A percentile compares a stretch with the other conserved stretches of the same genome.
Conservation (phyloP, 2,329 filamentous ascomycete species). For the Purpureocillium lavendulum region DNA sequence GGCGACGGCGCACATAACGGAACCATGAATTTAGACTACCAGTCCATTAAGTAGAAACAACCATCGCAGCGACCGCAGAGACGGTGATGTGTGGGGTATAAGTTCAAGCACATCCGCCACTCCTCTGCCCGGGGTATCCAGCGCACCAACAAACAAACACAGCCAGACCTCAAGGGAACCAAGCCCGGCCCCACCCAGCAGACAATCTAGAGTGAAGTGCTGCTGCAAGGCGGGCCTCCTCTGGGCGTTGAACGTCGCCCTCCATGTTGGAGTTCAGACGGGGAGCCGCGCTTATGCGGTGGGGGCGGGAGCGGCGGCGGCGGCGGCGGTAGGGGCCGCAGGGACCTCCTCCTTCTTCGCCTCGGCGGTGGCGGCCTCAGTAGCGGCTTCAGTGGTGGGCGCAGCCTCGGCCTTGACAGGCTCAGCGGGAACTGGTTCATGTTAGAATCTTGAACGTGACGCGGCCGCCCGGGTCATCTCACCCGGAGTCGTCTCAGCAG, state of each 20-base stretch:
- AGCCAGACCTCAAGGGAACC: conserved; percentile 1
- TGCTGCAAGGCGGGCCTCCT: no score
- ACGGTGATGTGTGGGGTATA: conserved; percentile 14
- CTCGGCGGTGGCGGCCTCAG: conserved; percentile 17
- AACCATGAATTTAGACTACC: conserved; percentile 2
- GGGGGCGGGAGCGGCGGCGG: conserved; percentile 13
- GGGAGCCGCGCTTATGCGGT: conserved; percentile 10
- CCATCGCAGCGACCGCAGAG: conserved; percentile 6
- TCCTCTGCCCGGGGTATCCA: conserved; percentile 23
- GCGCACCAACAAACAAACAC: conserved; percentile 14
- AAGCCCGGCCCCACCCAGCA: no score
- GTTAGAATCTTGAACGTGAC: conserved; percentile 1
- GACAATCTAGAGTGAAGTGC: no score
- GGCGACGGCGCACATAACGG: background rate
- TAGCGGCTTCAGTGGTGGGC: conserved; percentile 14
- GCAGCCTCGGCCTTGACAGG: conserved; percentile 17
- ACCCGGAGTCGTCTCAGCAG: conserved; percentile 14
- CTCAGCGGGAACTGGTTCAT: conserved; percentile 13
- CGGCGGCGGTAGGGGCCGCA: conserved; percentile 13
- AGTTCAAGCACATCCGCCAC: conserved; percentile 12
- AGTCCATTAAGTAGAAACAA: conserved; percentile 7
- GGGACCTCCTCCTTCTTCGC: conserved; percentile 17
- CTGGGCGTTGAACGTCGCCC: no score
- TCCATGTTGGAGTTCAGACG: no score
- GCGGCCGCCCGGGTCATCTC: background rate